These are phyloP conservation scores for Xylaria bambusicola DNA, from an alignment of 495 filamentous ascomycete species.

Conservation along the genomic window DNA sequence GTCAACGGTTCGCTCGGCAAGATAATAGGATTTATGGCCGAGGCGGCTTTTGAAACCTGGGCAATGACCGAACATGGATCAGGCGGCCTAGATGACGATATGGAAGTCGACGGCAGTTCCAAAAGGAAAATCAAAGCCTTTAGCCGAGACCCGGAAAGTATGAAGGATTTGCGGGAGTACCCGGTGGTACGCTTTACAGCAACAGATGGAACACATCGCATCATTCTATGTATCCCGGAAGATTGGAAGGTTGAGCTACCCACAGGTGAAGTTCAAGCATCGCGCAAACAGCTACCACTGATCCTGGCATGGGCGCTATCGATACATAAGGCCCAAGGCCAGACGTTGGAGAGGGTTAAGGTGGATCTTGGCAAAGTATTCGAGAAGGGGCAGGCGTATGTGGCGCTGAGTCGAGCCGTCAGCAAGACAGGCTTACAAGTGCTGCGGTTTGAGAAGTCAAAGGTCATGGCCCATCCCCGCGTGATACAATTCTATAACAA, in stretches of 20 bases:
- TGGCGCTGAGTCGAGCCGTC: slow-evolving; percentile 82
- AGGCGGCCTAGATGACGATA: slow-evolving; percentile 33
- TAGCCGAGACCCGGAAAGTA: slow-evolving; percentile 31
- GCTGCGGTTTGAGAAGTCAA: slow-evolving; percentile 79
- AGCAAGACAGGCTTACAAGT: slow-evolving; percentile 87
- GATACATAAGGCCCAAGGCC: slow-evolving; percentile 97
- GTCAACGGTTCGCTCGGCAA: slow-evolving; percentile 93
- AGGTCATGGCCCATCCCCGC: slow-evolving; percentile 91
- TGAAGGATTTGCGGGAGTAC: slow-evolving; percentile 55
- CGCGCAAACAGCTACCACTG: slow-evolving; percentile 74
- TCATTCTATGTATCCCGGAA: slow-evolving; percentile 81
- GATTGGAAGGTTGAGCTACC: slow-evolving; percentile 96
- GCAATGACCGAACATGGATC: slow-evolving; percentile 47
- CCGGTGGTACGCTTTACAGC: slow-evolving; percentile 81
- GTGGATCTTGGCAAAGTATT: slow-evolving; percentile 91
- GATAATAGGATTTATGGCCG: slow-evolving; percentile 83
- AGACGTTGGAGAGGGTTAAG: slow-evolving; percentile 92
- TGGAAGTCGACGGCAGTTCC: slow-evolving; percentile 42
- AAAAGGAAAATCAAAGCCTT: slow-evolving; percentile 49
- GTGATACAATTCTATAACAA: slow-evolving; percentile 83
- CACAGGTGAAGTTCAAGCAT: slow-evolving; percentile 90
- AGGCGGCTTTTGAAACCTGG: slow-evolving; percentile 71
- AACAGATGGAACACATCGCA: slow-evolving; percentile 74
- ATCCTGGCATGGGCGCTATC: slow-evolving; percentile 96
- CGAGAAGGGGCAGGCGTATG: slow-evolving; percentile 91